These are phyloP conservation scores for Acanthochlamys bracteata DNA, from an alignment of 106 monocot species.

Conservation along the genomic window DNA sequence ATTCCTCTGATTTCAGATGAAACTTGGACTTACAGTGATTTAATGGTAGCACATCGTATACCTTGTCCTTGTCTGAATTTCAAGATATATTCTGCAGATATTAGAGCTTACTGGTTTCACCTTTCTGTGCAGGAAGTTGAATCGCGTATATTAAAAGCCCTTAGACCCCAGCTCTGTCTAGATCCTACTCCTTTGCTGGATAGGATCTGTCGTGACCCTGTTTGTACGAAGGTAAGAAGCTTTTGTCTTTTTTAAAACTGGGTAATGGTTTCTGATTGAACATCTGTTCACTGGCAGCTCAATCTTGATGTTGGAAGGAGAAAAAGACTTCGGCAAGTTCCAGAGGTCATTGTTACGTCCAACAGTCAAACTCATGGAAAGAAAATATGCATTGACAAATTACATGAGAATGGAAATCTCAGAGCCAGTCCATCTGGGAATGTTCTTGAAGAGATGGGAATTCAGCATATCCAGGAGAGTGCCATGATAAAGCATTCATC, in stretches of 20 bases:
- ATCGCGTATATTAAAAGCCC: slow-evolving; percentile 69
- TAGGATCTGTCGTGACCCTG: slow-evolving; percentile 51
- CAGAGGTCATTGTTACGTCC: slow-evolving; percentile 41
- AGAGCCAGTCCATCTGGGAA: slow-evolving; percentile 22
- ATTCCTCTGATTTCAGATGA: slow-evolving; percentile 80
- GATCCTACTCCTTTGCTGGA: slow-evolving; percentile 69
- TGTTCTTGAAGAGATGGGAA: slow-evolving; percentile 17
- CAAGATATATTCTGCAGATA: background rate
- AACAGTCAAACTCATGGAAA: slow-evolving; percentile 63
- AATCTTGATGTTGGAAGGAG: slow-evolving; percentile 63
- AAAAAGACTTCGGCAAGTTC: slow-evolving; percentile 35
- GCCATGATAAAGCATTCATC: slow-evolving; percentile 17
- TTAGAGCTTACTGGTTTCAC: background rate
- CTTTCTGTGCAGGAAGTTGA: slow-evolving; percentile 69
- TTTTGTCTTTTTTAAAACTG: background rate
- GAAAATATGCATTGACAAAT: slow-evolving; percentile 58
- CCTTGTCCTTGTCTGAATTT: background rate
- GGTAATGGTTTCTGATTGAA: background rate
- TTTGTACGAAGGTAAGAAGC: background rate
- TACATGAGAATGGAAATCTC: slow-evolving; percentile 24
- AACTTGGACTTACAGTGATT: slow-evolving; percentile 89
- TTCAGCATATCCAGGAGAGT: slow-evolving; percentile 28
- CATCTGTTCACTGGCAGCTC: slow-evolving; percentile 39
- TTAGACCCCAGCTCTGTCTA: slow-evolving; percentile 71
- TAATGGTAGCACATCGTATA: slow-evolving; percentile 51